Percentiles rank a stretch among this genome's conserved stretches.
Evolutionary conservation across 768 basidiomycete genomes (phyloP).

Genomic region (Rhizopogon roseolus): DNA sequence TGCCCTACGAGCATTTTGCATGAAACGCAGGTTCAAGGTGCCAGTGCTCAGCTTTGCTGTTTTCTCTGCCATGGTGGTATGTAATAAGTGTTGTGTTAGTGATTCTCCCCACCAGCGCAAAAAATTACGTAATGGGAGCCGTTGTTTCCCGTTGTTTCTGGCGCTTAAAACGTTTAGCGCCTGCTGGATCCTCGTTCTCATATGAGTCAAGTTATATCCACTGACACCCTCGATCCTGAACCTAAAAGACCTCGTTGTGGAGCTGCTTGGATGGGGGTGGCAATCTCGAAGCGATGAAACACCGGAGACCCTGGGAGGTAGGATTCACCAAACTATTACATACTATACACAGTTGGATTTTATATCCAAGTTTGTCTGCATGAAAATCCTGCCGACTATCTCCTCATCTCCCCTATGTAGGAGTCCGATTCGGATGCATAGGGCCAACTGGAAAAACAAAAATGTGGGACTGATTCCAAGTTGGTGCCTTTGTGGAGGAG

Average conservation of each 20-base stretch:
- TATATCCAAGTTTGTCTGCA: too few species aligned
- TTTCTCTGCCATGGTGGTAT: slow-evolving; percentile 31
- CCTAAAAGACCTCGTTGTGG: not conserved
- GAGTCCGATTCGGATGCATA: too few species aligned
- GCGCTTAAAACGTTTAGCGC: too few species aligned
- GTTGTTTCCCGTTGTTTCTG: too few species aligned
- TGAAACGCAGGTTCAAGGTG: slow-evolving; percentile 63
- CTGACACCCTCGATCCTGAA: not conserved
- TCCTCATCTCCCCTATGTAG: too few species aligned
- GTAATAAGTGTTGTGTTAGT: not conserved
- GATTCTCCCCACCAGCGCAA: not conserved
- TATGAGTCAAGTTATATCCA: not conserved
- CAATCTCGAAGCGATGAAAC: not conserved
- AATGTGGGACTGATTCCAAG: too few species aligned
- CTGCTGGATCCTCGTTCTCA: too few species aligned
- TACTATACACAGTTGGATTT: too few species aligned
- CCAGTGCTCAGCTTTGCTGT: slow-evolving; percentile 47
- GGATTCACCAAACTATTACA: too few species aligned
- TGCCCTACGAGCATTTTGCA: slow-evolving; percentile 64
- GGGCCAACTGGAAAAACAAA: too few species aligned
- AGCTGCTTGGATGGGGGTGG: not conserved
- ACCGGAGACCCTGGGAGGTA: too few species aligned
- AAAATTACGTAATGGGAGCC: not conserved
- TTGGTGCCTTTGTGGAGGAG: not conserved
- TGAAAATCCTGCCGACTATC: too few species aligned